Evolutionary conservation across 2,329 filamentous ascomycete species (phyloP).

Genomic region (Cladosporium sp.): DNA sequence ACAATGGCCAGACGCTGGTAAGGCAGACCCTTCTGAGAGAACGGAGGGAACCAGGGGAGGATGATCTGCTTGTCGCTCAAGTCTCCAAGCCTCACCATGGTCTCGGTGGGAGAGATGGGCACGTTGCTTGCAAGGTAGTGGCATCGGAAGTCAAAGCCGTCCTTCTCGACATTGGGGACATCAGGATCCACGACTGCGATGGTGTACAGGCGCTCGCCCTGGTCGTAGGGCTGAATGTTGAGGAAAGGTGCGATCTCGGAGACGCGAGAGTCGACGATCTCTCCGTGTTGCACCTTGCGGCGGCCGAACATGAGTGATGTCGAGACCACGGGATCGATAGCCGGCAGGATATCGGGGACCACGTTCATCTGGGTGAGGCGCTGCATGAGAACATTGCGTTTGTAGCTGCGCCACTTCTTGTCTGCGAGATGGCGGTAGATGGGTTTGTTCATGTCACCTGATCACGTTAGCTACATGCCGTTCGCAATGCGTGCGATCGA

Average conservation of each 20-base stretch:
- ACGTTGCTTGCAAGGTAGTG: conserved; percentile 82
- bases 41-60: conserved; percentile 77
- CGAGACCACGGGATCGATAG: conserved; percentile 72
- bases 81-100: conserved; percentile 61
- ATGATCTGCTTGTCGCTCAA: conserved; percentile 63
- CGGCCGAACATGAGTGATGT: conserved; percentile 74
- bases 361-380: conserved; percentile 83
- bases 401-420: conserved; percentile 80
- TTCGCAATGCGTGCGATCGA: background rate
- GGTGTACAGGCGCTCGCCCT: conserved; percentile 75
- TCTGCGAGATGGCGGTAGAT: conserved; percentile 91
- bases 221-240: conserved; percentile 79
- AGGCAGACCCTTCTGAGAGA: conserved; percentile 81
- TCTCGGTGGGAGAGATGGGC: conserved; percentile 56
- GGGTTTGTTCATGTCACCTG: conserved; percentile 92
- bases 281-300: conserved; percentile 67
- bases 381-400: conserved; percentile 74
- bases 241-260: conserved; percentile 73
- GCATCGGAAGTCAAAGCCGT: conserved; percentile 75
- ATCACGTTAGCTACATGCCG: background rate
- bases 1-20: conserved; percentile 88
- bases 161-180: conserved; percentile 71
- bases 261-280: conserved; percentile 68
- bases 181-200: conserved; percentile 86
- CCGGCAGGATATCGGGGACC: conserved; percentile 80